Evolutionary conservation across 2,329 filamentous ascomycete genomes (phyloP).

Genomic region (Aspergillus arachidicola): DNA sequence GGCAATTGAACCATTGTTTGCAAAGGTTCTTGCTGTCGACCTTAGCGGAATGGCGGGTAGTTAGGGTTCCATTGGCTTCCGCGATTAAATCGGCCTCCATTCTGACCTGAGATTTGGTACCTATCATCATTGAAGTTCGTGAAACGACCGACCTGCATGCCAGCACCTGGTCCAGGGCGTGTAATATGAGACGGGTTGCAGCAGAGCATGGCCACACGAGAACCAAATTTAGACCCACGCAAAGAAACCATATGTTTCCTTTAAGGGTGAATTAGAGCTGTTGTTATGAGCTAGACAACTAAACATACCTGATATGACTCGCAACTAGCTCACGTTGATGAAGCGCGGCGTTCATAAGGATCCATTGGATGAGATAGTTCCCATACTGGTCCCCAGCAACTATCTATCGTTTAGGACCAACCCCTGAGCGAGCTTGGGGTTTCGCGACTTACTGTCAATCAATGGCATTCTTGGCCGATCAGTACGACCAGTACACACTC

Average conservation of each 20-base stretch:
- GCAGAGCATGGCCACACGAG: conserved; percentile 97
- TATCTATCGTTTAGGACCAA: conserved; percentile 28
- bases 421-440: not conserved
- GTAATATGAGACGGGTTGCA: conserved; percentile 90
- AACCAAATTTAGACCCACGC: conserved; percentile 96
- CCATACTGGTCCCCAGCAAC: conserved; percentile 97
- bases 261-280: not conserved
- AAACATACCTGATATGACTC: conserved; percentile 74
- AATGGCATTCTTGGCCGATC: conserved; percentile 94
- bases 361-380: conserved; percentile 97
- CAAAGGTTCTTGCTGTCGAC: not conserved
- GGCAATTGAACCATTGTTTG: not conserved
- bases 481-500: conserved; percentile 86
- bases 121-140: conserved; percentile 54
- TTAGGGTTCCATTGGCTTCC: conserved; percentile 40
- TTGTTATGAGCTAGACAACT: not conserved
- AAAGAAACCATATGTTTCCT: conserved; percentile 99
- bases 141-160: conserved; percentile 63
- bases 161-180: conserved; percentile 81
- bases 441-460: conserved; percentile 72
- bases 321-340: conserved; percentile 94
- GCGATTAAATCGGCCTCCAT: conserved; percentile 37
- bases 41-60: conserved; percentile 42
- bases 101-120: conserved; percentile 42
- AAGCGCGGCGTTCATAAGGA: conserved; percentile 81